These are phyloP conservation scores for Aspergillus luchuensis DNA, from an alignment of 2,329 filamentous ascomycete genomes.

Conservation along the genomic window DNA sequence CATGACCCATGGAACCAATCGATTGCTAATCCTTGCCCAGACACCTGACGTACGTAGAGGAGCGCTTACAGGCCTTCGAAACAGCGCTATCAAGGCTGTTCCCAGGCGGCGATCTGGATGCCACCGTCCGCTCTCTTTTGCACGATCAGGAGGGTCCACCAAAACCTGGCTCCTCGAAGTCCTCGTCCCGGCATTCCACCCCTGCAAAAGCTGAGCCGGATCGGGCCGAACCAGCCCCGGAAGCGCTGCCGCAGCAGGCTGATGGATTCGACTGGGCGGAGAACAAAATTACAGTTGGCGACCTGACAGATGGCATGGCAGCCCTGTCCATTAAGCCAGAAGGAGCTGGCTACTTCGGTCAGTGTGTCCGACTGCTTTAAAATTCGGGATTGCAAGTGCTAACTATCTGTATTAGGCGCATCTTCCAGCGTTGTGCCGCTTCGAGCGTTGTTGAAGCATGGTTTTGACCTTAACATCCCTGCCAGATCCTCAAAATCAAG, in stretches of 20 bases:
- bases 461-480: slow-evolving; percentile 43
- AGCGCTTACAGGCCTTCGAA: slow-evolving; percentile 43
- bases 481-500: slow-evolving; percentile 29
- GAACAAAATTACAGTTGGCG: slow-evolving; percentile 41
- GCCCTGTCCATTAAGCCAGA: slow-evolving; percentile 44
- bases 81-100: slow-evolving; percentile 42
- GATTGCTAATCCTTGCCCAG: slow-evolving; percentile 21
- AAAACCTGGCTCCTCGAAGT: slow-evolving; percentile 34
- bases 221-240: slow-evolving; percentile 40
- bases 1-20: slow-evolving; percentile 17
- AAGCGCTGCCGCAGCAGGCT: slow-evolving; percentile 48
- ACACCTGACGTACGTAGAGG: slow-evolving; percentile 45
- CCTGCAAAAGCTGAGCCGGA: slow-evolving; percentile 38
- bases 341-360: slow-evolving; percentile 44
- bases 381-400: background rate
- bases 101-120: slow-evolving; percentile 43
- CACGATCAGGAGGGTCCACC: slow-evolving; percentile 38
- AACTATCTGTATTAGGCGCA: slow-evolving; percentile 28
- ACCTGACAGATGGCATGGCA: slow-evolving; percentile 46
- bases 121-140: slow-evolving; percentile 40
- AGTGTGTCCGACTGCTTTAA: slow-evolving; percentile 7
- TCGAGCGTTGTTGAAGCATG: slow-evolving; percentile 42
- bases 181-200: slow-evolving; percentile 43
- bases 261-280: slow-evolving; percentile 44
- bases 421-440: slow-evolving; percentile 45